phyloP scores from a whole-genome alignment of 1,284 basidiomycete species.

The Hemileia vastatrix region DNA sequence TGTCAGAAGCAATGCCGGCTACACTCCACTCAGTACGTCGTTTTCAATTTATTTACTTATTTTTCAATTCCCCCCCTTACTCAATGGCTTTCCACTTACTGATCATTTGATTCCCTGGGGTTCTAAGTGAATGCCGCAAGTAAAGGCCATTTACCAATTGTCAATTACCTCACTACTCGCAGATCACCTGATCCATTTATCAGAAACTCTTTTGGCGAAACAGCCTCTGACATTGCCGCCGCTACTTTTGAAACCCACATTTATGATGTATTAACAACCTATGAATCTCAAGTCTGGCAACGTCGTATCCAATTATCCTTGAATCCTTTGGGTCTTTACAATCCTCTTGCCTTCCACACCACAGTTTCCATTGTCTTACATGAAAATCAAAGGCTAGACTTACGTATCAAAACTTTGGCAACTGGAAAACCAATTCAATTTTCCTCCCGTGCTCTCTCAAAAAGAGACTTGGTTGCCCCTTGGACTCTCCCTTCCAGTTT shows the following conservation, averaged over 20 bases:
- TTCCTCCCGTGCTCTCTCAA: too few species aligned
- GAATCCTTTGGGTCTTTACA: constrained; percentile 52
- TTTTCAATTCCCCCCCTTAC: too few species aligned
- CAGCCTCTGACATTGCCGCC: constrained; percentile 77
- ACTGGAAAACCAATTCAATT: constrained; percentile 70
- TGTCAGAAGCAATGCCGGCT: constrained; percentile 73
- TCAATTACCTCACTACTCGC: constrained; percentile 69
- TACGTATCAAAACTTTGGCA: constrained; percentile 68
- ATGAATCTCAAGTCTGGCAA: too few species aligned
- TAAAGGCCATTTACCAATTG: constrained; percentile 77
- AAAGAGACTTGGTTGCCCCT: too few species aligned
- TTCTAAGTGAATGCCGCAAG: constrained; percentile 92
- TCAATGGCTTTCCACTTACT: too few species aligned
- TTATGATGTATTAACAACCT: too few species aligned
- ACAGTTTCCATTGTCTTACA: constrained; percentile 49
- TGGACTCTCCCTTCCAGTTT: too few species aligned
- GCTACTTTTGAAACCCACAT: constrained; percentile 83
- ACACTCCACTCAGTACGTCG: constrained; percentile 80
- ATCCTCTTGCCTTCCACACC: constrained; percentile 69
- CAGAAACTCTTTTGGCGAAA: constrained; percentile 82
- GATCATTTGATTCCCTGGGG: too few species aligned
- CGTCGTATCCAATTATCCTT: too few species aligned
- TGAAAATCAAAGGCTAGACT: constrained; percentile 57
- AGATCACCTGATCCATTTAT: constrained; percentile 59
- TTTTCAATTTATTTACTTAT: too few species aligned